Base-by-base conservation (phyloP, 2,329 filamentous ascomycete species). In the Hymenoscyphus infarciens region DNA sequence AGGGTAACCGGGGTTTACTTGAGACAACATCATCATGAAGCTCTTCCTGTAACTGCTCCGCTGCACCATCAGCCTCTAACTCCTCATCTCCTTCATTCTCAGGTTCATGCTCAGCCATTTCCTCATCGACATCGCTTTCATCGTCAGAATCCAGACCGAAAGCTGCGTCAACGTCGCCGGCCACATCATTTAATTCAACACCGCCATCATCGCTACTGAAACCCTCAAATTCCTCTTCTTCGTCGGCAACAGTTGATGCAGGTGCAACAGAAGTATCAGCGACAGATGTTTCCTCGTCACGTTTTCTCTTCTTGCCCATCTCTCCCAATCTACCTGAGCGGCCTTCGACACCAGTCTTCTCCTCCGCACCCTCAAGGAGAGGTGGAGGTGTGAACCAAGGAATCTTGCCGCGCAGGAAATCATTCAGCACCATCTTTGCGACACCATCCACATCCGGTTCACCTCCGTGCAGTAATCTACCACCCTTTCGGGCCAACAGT, bases 381-480 rank as follows among this genome's bases (percentile, higher is more conserved):
- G 93, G 92, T 10, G 92, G 88, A 8, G 92, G 87, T 0, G 91
- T 95, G 73, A 92, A 99, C 95, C 96, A 99, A 1, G 95, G 95
- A 29, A 98, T 91, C 77, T 94, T 97, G 62, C 95, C 95, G 67
- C 95, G 82, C 73, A 98, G 85, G 75, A 98, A 99, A 74, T 99
- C 95, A 72, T 97, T 98, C 64, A 99, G 79, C 0, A 99, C 90
- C 87, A 97, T 97, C 77, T 97, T 97, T 1, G 95, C 95, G 56
- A 97, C 92, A 71, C 93, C 92, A 71, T 98, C 94, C 61, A 97
- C 79, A 75, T 99, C 95, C 3, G 94, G 90, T 75, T 98, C 95
- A n/a, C 94, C 95, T 63, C 91, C 94, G 74, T 92, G 92, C 16
- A 98, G 80, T 22, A 99, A 78, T 69, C 93, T 84, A 16, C 95